These are phyloP conservation scores for Amniculicola lignicola DNA, from an alignment of 495 filamentous ascomycete species.

Conservation along the genomic window DNA sequence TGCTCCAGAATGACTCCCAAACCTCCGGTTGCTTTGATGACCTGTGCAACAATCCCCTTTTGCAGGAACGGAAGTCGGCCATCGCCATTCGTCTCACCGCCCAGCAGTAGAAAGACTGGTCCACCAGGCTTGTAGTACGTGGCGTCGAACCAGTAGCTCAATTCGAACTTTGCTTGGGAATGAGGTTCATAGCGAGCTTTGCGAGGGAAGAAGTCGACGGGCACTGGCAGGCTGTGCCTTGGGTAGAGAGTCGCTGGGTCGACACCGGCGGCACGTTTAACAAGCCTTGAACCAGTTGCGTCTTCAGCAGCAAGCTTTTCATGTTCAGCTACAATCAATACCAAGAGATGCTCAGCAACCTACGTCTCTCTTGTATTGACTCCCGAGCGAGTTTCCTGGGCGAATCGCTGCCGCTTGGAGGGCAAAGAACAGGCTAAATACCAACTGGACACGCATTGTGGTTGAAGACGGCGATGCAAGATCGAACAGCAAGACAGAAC, in stretches of 20 bases:
- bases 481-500: too few relatives aligned
- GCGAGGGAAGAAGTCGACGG: conserved; percentile 74
- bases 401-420: conserved; percentile 8
- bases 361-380: conserved; percentile 11
- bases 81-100: conserved; percentile 59
- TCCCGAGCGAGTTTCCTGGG: neutral
- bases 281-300: neutral
- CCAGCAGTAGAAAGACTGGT: conserved; percentile 66
- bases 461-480: neutral
- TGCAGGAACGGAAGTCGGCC: conserved; percentile 62
- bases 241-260: conserved; percentile 51
- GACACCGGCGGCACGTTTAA: conserved; percentile 37
- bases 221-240: conserved; percentile 60
- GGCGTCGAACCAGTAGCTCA: conserved; percentile 73
- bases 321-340: neutral
- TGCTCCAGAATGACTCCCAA: conserved; percentile 72
- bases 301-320: too few relatives aligned
- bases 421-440: neutral
- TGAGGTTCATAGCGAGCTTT: conserved; percentile 68
- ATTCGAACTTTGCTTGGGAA: conserved; percentile 53
- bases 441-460: neutral
- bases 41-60: conserved; percentile 63
- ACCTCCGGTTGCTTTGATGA: conserved; percentile 61
- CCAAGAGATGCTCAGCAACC: neutral
- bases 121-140: conserved; percentile 64